These are phyloP conservation scores for Colletotrichum sp. DNA, from an alignment of 2,329 filamentous ascomycete species.

Conservation along the genomic window DNA sequence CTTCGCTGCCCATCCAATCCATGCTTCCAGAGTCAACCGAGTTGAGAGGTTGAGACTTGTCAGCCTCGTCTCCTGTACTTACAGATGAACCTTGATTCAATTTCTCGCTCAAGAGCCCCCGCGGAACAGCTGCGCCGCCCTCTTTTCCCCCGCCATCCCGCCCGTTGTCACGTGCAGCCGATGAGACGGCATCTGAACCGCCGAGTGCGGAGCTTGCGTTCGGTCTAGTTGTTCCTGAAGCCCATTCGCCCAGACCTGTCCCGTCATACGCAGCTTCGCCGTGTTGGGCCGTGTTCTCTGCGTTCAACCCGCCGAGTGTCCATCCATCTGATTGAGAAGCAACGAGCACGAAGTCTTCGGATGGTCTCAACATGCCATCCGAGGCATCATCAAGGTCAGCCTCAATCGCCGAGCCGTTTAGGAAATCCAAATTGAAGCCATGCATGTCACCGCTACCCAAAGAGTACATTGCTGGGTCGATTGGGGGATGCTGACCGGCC, in stretches of 20 bases:
- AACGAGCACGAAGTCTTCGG: constrained; percentile 30
- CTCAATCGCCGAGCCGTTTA: constrained; percentile 30
- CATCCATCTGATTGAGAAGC: constrained; percentile 30
- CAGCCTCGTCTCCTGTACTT: neutral
- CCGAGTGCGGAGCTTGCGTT: neutral
- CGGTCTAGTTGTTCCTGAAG: constrained; percentile 22
- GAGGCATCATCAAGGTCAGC: constrained; percentile 24
- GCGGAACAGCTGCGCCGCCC: neutral
- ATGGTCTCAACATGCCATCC: neutral
- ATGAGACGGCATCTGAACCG: neutral
- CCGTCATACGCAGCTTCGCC: constrained; percentile 26
- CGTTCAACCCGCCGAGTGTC: constrained; percentile 27
- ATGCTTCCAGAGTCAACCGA: neutral
- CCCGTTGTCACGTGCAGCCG: neutral
- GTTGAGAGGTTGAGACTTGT: neutral
- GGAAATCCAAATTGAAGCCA: constrained; percentile 32
- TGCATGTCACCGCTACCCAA: constrained; percentile 24
- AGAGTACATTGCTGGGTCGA: constrained; percentile 30
- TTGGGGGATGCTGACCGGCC: constrained; percentile 20
- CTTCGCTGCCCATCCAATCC: constrained; percentile 29
- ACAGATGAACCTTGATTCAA: neutral
- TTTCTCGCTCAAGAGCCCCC: neutral
- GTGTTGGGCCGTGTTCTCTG: constrained; percentile 14
- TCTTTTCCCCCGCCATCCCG: neutral
- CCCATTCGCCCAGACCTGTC: constrained; percentile 27